Evolutionary conservation across 2,329 filamentous ascomycete species (phyloP), one percentile per base, ranked within the genome.

Genomic region (Macrophomina phaseolina): DNA sequence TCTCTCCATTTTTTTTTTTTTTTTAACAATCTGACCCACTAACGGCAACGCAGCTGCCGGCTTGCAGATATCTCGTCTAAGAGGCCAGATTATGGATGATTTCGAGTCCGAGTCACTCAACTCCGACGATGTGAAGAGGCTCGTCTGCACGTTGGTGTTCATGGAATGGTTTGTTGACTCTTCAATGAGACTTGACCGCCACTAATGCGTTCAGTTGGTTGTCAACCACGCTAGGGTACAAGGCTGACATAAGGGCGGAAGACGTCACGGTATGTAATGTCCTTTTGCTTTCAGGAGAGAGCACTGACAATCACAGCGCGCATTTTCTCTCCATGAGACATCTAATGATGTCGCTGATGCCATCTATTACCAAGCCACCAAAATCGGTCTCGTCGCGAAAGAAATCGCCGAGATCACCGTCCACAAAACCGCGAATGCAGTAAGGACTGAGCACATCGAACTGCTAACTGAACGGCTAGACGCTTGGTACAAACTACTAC

Each of bases 181-280:
- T 38, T 40, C 11, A 1, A 8, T 12, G 18, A 34, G 9, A 38
- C 4, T 5, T 16, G 28, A 56, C 5, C 5, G 2, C 16, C 16
- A 38, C 64, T 69, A 36, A 69, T 38, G 1, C 11, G 0, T 23
- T 2, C 30, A 69, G 68, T 28, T 79, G 77, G 77, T 71, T 79
- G 6, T 76, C 76, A 1, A 78, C 77, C 48, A 79, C 77, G 1
- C 67, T 79, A 1, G 77, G 77, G 7, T 79, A 78, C 62, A 68
- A 65, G 7, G 72, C 76, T 6, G 76, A 78, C 52, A 71, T 75
- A 6, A 75, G 73, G 8, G 18, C 71, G 5, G 71, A 68, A 11
- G 77, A 79, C 53, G 68, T 73, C 12, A 64, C 30, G 34, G 58
- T 64, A 64, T 51, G 46, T 52, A 14, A 48, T 16, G 18, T 9